Percentiles rank a stretch among this genome's conserved stretches.
Evolutionary conservation across 2,329 filamentous ascomycete genomes (phyloP).

Genomic region (Didymella pinodella): DNA sequence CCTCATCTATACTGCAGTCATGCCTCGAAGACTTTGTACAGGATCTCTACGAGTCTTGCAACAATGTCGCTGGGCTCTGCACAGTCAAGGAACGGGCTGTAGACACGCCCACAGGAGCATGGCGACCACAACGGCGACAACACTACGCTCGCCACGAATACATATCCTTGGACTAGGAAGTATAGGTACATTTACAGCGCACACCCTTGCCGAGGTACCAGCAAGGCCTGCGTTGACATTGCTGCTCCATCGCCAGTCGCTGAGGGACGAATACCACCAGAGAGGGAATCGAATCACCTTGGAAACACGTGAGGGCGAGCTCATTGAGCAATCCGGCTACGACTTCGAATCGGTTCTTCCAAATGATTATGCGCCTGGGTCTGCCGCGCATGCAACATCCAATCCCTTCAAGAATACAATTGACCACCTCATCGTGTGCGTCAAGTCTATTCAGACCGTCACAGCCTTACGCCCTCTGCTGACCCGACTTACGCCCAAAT

Average conservation of each 20-base stretch:
- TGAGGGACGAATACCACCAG: slow-evolving; percentile 7
- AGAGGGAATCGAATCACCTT: slow-evolving; percentile 5
- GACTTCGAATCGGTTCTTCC: neutral
- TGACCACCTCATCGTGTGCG: slow-evolving; percentile 19
- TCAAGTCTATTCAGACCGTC: slow-evolving; percentile 23
- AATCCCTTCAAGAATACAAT: slow-evolving; percentile 1
- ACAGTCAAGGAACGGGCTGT: neutral
- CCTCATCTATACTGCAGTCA: neutral
- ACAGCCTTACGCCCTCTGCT: slow-evolving; percentile 15
- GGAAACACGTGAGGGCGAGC: slow-evolving; percentile 12
- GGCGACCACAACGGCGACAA: neutral
- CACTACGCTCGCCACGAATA: neutral
- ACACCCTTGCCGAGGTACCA: slow-evolving; percentile 19
- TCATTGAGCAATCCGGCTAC: slow-evolving; percentile 4
- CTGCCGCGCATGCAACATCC: neutral
- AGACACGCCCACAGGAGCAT: neutral
- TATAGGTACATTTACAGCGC: slow-evolving; percentile 18
- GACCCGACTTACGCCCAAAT: slow-evolving; percentile 69
- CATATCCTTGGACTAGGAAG: slow-evolving; percentile 20
- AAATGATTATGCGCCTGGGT: neutral
- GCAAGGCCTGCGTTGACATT: slow-evolving; percentile 6
- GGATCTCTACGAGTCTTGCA: neutral
- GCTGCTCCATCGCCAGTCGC: slow-evolving; percentile 11
- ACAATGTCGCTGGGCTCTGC: neutral
- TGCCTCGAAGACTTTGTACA: neutral